Conservation (phyloP, 495 filamentous ascomycete species). For the Aspergillus cristatus region DNA sequence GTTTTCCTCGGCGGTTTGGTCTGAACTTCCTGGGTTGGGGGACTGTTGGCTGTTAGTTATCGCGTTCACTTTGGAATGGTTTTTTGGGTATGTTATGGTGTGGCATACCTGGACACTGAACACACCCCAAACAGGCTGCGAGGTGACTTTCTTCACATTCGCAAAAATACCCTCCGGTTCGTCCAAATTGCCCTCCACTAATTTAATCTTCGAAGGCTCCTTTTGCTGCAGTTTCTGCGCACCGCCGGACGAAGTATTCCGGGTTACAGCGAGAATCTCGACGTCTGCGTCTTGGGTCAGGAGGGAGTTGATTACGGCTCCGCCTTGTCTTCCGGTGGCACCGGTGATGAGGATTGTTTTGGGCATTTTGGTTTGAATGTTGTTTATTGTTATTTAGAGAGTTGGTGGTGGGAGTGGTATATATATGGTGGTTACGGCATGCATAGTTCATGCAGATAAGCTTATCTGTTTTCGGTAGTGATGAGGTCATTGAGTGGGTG, state of each 20-base stretch:
- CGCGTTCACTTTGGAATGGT: neutral
- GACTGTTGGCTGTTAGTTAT: conserved; percentile 34
- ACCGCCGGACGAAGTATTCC: conserved; percentile 42
- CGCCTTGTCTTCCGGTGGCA: conserved; percentile 66
- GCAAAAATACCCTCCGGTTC: conserved; percentile 44
- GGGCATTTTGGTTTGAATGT: too few species aligned
- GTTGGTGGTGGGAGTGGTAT: too few species aligned
- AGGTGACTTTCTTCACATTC: conserved; percentile 30
- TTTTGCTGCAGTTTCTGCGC: conserved; percentile 42
- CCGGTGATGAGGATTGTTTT: conserved; percentile 63
- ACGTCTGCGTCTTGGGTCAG: conserved; percentile 34
- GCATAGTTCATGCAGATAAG: too few species aligned
- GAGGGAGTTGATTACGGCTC: conserved; percentile 50
- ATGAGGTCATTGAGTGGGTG: too few species aligned
- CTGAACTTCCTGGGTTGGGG: too few species aligned
- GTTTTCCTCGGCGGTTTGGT: conserved; percentile 47
- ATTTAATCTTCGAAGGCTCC: conserved; percentile 33
- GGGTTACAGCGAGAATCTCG: conserved; percentile 62
- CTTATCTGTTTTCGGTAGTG: too few species aligned
- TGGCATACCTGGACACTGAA: conserved; percentile 32
- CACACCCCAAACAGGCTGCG: conserved; percentile 41
- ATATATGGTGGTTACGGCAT: too few species aligned
- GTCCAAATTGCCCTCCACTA: conserved; percentile 50
- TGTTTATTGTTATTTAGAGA: too few species aligned
- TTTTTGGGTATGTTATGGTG: neutral